A percentile compares a stretch with the other conserved stretches of the same genome.
phyloP scores from a whole-genome alignment of 2,329 filamentous ascomycete genomes.

The Venturia nashicola region DNA sequence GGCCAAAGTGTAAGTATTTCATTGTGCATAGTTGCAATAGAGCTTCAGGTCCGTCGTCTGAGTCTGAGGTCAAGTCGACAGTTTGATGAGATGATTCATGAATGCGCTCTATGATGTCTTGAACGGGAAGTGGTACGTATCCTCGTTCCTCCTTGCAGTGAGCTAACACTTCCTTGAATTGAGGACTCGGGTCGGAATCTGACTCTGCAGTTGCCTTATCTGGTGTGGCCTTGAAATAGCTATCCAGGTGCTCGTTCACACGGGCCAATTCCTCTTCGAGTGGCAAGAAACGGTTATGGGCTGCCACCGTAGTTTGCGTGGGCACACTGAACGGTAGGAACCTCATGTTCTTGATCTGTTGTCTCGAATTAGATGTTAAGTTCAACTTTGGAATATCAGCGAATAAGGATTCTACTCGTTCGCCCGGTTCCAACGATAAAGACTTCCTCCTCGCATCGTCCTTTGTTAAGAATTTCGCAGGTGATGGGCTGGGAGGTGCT shows the following conservation, averaged over 20 bases:
- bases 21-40: slow-evolving; percentile 45
- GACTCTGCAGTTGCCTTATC: neutral
- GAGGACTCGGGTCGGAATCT: neutral
- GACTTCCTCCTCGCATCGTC: slow-evolving; percentile 11
- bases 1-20: slow-evolving; percentile 50
- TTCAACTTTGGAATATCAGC: neutral
- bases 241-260: slow-evolving; percentile 15
- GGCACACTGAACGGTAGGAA: slow-evolving; percentile 79
- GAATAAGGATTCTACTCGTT: slow-evolving; percentile 13
- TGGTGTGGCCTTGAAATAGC: neutral
- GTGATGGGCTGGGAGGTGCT: slow-evolving; percentile 1
- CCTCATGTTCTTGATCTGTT: slow-evolving; percentile 35
- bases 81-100: slow-evolving; percentile 29
- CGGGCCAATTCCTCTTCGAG: slow-evolving; percentile 15
- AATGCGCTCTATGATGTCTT: slow-evolving; percentile 30
- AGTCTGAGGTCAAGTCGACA: slow-evolving; percentile 31
- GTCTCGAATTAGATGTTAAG: slow-evolving; percentile 16
- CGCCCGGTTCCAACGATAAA: slow-evolving; percentile 24
- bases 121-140: slow-evolving; percentile 12
- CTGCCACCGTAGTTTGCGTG: slow-evolving; percentile 58
- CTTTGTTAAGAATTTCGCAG: neutral
- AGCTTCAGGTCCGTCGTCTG: slow-evolving; percentile 22
- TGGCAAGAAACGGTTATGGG: slow-evolving; percentile 23
- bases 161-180: neutral
- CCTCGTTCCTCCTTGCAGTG: neutral